Conservation (phyloP, 163 green algal genomes). For the Coccomyxa subellipsoidea region DNA sequence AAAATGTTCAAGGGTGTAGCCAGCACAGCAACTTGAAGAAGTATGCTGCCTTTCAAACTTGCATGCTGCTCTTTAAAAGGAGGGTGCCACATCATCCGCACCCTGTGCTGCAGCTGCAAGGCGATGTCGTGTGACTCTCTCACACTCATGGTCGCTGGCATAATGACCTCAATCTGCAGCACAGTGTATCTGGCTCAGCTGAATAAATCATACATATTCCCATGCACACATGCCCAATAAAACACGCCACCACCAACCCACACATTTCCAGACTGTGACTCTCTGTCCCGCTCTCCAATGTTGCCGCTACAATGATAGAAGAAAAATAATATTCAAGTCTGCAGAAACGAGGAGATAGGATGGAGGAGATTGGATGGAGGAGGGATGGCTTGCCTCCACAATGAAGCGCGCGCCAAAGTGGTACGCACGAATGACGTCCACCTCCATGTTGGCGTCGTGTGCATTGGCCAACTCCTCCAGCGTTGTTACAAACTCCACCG, state of each 20-base stretch:
- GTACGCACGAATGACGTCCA: conserved; percentile 53
- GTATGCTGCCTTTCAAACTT: too few relatives aligned
- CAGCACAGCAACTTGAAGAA: too few relatives aligned
- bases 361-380: background rate
- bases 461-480: conserved; percentile 41
- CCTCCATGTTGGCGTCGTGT: conserved; percentile 21
- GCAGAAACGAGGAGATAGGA: too few relatives aligned
- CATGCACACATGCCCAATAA: too few relatives aligned
- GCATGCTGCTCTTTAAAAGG: too few relatives aligned
- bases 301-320: background rate
- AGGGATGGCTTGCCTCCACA: conserved; percentile 22
- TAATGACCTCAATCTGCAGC: conserved; percentile 57
- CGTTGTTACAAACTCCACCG: conserved; percentile 43
- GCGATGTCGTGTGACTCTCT: conserved; percentile 63
- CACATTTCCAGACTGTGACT: too few relatives aligned
- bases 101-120: conserved; percentile 65
- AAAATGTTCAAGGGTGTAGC: background rate
- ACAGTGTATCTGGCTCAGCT: background rate
- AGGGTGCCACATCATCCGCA: background rate
- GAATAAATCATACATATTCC: background rate
- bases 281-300: background rate
- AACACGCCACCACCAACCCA: too few relatives aligned
- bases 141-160: conserved; percentile 59
- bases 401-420: conserved; percentile 47
- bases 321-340: too few relatives aligned